These are phyloP conservation scores for Atkinsonella texensis DNA, from an alignment of 2,329 filamentous ascomycete genomes.

Conservation along the genomic window DNA sequence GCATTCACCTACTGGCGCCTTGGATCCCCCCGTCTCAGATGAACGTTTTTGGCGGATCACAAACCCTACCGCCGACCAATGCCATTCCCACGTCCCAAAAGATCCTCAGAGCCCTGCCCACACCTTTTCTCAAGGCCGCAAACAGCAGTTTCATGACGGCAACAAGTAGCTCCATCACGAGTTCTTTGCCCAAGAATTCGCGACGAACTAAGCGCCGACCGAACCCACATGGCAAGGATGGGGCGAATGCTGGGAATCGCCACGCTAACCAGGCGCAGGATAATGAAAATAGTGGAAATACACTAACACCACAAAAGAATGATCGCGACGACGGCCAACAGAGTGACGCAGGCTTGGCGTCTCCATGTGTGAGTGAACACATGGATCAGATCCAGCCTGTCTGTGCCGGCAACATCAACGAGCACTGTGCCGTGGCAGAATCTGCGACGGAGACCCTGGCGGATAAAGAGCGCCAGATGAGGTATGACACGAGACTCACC, in stretches of 20 bases:
- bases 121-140: conserved; percentile 81
- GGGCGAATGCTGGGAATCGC: conserved; percentile 23
- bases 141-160: conserved; percentile 94
- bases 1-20: conserved; percentile 86
- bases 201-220: conserved; percentile 49
- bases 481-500: conserved; percentile 76
- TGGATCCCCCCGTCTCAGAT: conserved; percentile 97
- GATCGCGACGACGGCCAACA: conserved; percentile 12
- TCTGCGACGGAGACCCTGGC: conserved; percentile 49
- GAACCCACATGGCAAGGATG: conserved; percentile 24
- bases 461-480: conserved; percentile 59
- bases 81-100: conserved; percentile 85
- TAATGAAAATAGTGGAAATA: conserved; percentile 35
- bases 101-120: conserved; percentile 79
- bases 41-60: conserved; percentile 62
- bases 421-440: conserved; percentile 27
- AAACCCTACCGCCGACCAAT: conserved; percentile 66
- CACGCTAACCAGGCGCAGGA: conserved; percentile 29
- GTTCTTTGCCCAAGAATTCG: conserved; percentile 57
- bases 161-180: conserved; percentile 75
- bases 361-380: conserved; percentile 28
- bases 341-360: conserved; percentile 11
- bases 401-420: conserved; percentile 11
- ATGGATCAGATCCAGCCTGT: conserved; percentile 34
- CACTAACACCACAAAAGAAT: conserved; percentile 14